Evolutionary conservation across 2,329 filamentous ascomycete species (phyloP), one percentile per base, ranked within the genome.

Genomic region (Rasamsonia emersonii): DNA sequence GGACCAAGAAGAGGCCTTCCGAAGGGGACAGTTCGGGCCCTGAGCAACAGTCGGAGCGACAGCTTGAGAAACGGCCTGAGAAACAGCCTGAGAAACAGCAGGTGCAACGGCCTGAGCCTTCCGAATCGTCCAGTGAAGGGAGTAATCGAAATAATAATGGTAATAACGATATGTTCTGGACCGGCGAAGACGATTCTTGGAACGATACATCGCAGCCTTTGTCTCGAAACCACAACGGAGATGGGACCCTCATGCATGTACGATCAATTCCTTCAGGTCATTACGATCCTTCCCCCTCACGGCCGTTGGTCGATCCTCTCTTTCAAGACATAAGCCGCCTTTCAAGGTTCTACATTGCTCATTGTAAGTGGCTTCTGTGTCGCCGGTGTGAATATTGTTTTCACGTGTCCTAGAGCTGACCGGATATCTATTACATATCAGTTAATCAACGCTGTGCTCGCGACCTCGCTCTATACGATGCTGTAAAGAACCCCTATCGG

Each of bases 381-480:
- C 6, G 6, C 5, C 15, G 16, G 36, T 13, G 7, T 14, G 16
- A 9, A 5, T 30, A 17, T 35, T 18, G 7, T 32, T 27, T 30
- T n/a, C n/a, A n/a, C n/a, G n/a, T n/a, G n/a, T 34, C 13, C 17
- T 17, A 31, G 50, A 51, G 21, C 55, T 53, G 30, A 43, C 33
- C 20, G 13, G 28, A 36, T 26, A 15, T 23, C 30, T 30, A 14
- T 18, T 15, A 18, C 19, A 16, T 25, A 15, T 7, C 20, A 61
- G 57, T 56, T 40, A 54, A 56, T 34, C 49, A 54, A 30, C 41
- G 54, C 33, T 48, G 70, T 39, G 64, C 60, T 32, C 54, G 50
- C 31, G 61, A 65, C 37, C 58, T 70, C 37, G 61, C 68, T 1
- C 51, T 68, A 3, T 67, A 70, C 44, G 62, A 68, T 18, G 47